phyloP scores from a whole-genome alignment of 805 yeast species.

The Kuraishia piskuri region DNA sequence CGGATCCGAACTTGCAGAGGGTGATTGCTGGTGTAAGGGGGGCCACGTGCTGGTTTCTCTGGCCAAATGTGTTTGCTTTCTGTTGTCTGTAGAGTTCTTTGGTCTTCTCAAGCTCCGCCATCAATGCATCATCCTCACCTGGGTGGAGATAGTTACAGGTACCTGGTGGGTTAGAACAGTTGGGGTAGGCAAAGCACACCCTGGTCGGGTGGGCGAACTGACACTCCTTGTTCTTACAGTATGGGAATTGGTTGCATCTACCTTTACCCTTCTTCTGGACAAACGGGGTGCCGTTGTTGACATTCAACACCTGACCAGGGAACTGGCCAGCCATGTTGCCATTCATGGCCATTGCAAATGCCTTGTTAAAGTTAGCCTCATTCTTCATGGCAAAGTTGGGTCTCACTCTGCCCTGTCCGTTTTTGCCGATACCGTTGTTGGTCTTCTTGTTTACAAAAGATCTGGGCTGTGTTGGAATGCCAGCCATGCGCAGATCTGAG shows the following conservation, averaged over 20 bases:
- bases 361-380: slow-evolving; percentile 31
- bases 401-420: slow-evolving; percentile 6
- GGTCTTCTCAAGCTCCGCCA: slow-evolving; percentile 58
- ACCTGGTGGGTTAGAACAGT: slow-evolving; percentile 72
- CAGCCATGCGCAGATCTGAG: not conserved
- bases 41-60: slow-evolving; percentile 9
- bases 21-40: slow-evolving; percentile 31
- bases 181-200: slow-evolving; percentile 64
- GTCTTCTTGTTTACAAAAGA: slow-evolving; percentile 9
- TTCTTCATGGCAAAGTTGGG: slow-evolving; percentile 27
- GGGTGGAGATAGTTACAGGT: slow-evolving; percentile 82
- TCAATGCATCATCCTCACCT: slow-evolving; percentile 70
- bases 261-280: slow-evolving; percentile 45
- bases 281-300: slow-evolving; percentile 18
- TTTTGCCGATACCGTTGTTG: slow-evolving; percentile 20
- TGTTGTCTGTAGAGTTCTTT: slow-evolving; percentile 33
- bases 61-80: slow-evolving; percentile 9
- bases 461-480: slow-evolving; percentile 15
- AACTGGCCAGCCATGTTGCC: slow-evolving; percentile 8
- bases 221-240: slow-evolving; percentile 60
- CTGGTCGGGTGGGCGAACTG: slow-evolving; percentile 74
- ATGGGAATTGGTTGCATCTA: slow-evolving; percentile 66
- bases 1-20: slow-evolving; percentile 67
- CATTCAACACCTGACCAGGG: slow-evolving; percentile 2
- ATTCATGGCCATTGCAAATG: slow-evolving; percentile 26